Conservation (phyloP, 768 basidiomycete species). For the Albatrellus ellisii region DNA sequence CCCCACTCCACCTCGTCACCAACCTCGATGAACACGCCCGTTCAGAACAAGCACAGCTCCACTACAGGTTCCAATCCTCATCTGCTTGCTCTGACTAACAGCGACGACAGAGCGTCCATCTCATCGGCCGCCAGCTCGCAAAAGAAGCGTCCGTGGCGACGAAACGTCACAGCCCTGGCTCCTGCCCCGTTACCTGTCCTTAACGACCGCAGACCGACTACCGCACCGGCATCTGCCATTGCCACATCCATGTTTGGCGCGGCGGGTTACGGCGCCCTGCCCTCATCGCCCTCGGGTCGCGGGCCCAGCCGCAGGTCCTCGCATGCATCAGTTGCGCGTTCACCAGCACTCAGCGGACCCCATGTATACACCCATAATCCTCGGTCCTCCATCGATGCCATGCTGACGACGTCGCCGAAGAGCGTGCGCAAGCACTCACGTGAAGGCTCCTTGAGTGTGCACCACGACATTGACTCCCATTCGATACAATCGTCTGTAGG, state of each 20-base stretch:
- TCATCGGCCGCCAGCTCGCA: conserved; percentile 13
- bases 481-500: conserved; percentile 7
- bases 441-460: conserved; percentile 13
- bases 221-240: conserved; percentile 55
- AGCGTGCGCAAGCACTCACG: conserved; percentile 17
- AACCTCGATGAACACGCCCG: neutral
- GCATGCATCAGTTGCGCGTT: neutral
- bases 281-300: conserved; percentile 4
- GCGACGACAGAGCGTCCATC: conserved; percentile 13
- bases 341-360: conserved; percentile 7
- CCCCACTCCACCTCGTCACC: neutral
- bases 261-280: conserved; percentile 20
- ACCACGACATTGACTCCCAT: conserved; percentile 14
- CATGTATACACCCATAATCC: conserved; percentile 4
- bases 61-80: neutral
- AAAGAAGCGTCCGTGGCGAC: conserved; percentile 10
- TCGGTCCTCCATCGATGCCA: conserved; percentile 12
- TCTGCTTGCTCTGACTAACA: conserved; percentile 8
- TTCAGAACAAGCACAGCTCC: neutral
- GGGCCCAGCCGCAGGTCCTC: neutral
- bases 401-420: conserved; percentile 5
- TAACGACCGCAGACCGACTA: conserved; percentile 29
- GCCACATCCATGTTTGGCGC: conserved; percentile 57
- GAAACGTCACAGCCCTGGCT: conserved; percentile 12
- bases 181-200: conserved; percentile 18